A percentile compares a stretch with the other conserved stretches of the same genome.
Conservation (phyloP, 176 grass and related monocot genomes). For the Miscanthus lutarioriparius region DNA sequence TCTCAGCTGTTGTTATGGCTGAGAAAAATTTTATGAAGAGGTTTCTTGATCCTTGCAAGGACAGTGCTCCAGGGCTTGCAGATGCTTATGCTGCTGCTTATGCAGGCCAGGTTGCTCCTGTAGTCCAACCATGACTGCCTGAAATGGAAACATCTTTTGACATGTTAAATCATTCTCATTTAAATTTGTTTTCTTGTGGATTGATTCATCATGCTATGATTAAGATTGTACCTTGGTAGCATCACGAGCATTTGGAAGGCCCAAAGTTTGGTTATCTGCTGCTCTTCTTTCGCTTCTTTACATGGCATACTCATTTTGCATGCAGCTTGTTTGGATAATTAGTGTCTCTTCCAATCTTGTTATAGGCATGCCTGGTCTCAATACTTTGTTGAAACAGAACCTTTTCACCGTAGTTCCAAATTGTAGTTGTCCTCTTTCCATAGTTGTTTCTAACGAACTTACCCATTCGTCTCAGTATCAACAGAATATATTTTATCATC, state of each 20-base stretch:
- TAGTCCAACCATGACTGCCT: not conserved
- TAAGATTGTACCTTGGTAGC: not conserved
- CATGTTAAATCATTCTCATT: not conserved
- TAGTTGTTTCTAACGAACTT: too few species aligned
- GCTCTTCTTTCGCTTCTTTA: not conserved
- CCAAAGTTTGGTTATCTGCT: not conserved
- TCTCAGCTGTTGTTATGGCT: too few species aligned
- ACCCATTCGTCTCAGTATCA: too few species aligned
- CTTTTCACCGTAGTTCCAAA: too few species aligned
- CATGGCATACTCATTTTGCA: not conserved
- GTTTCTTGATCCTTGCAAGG: slow-evolving; percentile 33
- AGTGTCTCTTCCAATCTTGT: too few species aligned
- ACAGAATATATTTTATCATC: too few species aligned
- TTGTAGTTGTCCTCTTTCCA: too few species aligned
- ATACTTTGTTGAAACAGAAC: too few species aligned
- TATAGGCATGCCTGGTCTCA: too few species aligned
- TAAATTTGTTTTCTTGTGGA: not conserved
- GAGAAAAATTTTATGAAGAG: too few species aligned
- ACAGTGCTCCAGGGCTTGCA: slow-evolving; percentile 24
- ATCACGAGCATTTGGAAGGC: not conserved
- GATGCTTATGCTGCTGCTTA: slow-evolving; percentile 37
- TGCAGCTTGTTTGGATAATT: too few species aligned
- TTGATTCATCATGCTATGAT: not conserved
- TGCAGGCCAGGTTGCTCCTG: not conserved
- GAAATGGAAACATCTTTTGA: not conserved